These are phyloP conservation scores for Ilex asprella DNA, from an alignment of 257 asterid genomes.

Conservation along the genomic window DNA sequence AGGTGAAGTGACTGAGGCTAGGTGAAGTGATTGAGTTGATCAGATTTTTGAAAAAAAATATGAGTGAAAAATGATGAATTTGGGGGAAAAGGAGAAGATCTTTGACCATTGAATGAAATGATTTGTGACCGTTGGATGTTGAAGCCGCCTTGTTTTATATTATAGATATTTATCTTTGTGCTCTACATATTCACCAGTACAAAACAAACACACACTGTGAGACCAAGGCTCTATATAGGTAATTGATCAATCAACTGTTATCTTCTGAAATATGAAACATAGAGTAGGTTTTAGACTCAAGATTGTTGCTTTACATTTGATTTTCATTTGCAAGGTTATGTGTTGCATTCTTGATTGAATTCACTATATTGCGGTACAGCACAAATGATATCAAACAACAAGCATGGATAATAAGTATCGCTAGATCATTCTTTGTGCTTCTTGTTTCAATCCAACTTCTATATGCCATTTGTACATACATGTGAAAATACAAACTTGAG, in stretches of 20 bases:
- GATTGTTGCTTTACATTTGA: neutral
- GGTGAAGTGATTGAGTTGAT: too few relatives aligned
- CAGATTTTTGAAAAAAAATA: too few relatives aligned
- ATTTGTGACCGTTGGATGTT: too few relatives aligned
- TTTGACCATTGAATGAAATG: too few relatives aligned
- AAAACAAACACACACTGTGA: conserved; percentile 63
- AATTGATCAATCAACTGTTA: too few relatives aligned
- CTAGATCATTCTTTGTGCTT: conserved; percentile 34
- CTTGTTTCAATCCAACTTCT: conserved; percentile 48
- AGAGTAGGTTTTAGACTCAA: too few relatives aligned
- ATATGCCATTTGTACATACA: conserved; percentile 62
- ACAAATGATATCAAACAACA: conserved; percentile 32
- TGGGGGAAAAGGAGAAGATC: too few relatives aligned
- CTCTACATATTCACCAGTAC: conserved; percentile 78
- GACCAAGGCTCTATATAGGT: conserved; percentile 73
- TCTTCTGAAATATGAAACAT: neutral
- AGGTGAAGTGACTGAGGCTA: too few relatives aligned
- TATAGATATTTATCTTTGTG: conserved; percentile 50
- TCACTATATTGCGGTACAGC: conserved; percentile 35
- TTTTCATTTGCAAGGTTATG: conserved; percentile 38
- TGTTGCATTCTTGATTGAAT: conserved; percentile 44
- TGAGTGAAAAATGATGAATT: too few relatives aligned
- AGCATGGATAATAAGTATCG: conserved; percentile 35
- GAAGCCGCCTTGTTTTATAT: too few relatives aligned
- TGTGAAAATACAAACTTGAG: too few relatives aligned